A percentile compares a stretch with the other conserved stretches of the same genome.
Evolutionary conservation across 2,329 filamentous ascomycete species (phyloP).

Genomic region (Penicillium corylophilum): DNA sequence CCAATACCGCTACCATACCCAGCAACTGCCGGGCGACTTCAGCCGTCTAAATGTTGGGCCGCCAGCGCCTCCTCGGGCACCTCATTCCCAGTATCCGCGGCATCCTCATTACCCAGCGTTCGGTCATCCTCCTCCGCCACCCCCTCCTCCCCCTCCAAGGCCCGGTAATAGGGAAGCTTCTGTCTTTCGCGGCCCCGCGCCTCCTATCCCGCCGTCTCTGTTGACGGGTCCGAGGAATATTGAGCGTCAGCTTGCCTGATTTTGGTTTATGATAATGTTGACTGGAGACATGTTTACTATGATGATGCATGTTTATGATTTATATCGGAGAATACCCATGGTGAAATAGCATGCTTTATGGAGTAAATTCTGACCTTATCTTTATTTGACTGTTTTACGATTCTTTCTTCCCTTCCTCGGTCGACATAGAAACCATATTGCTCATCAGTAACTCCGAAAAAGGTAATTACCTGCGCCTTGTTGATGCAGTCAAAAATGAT

Average conservation of each 20-base stretch:
- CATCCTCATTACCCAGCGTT: constrained; percentile 14
- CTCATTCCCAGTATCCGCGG: constrained; percentile 7
- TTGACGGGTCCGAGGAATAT: constrained; percentile 32
- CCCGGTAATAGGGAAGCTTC: constrained; percentile 20
- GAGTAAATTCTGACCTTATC: not conserved
- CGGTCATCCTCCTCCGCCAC: constrained; percentile 13
- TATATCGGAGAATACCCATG: not conserved
- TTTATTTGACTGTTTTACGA: not conserved
- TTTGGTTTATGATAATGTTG: not conserved
- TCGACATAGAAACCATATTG: too few species aligned
- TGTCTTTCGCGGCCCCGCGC: constrained; percentile 17
- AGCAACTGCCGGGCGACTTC: constrained; percentile 21
- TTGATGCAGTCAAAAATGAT: not conserved
- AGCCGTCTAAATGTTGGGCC: constrained; percentile 16
- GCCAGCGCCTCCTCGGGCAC: constrained; percentile 5
- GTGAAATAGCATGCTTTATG: not conserved
- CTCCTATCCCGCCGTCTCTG: constrained; percentile 22
- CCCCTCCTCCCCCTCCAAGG: constrained; percentile 15
- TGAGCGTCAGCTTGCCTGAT: constrained; percentile 40
- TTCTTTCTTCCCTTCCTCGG: not conserved
- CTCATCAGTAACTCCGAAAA: too few species aligned
- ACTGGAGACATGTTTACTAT: not conserved
- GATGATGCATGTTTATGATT: not conserved
- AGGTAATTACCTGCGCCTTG: too few species aligned
- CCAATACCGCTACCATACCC: constrained; percentile 20